Evolutionary conservation across 352 stramenopile species (phyloP).

Genomic region (Phytophthora foliorum): DNA sequence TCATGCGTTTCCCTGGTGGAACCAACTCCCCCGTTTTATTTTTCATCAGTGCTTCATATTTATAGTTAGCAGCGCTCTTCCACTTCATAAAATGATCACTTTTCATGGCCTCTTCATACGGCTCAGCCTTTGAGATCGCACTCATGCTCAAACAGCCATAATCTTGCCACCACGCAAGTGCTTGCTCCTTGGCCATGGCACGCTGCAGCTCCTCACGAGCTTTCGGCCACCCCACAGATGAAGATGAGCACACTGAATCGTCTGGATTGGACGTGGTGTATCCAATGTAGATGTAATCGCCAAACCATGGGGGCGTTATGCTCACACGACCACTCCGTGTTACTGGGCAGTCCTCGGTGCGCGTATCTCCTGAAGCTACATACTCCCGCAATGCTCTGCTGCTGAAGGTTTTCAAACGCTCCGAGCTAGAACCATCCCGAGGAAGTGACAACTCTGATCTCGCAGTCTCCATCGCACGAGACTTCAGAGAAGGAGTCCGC

Average conservation of each 20-base stretch:
- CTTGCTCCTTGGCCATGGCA: neutral
- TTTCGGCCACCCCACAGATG: constrained; percentile 9
- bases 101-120: neutral
- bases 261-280: constrained; percentile 1
- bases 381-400: constrained; percentile 12
- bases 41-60: neutral
- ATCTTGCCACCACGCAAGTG: constrained; percentile 7
- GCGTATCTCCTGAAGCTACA: constrained; percentile 1
- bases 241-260: neutral
- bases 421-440: neutral
- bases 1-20: neutral
- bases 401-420: constrained; percentile 1
- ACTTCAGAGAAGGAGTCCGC: constrained; percentile 5
- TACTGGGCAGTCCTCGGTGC: constrained; percentile 8
- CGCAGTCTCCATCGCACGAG: constrained; percentile 3
- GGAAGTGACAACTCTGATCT: constrained; percentile 8
- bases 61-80: neutral
- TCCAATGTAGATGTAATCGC: constrained; percentile 10
- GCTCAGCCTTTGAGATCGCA: neutral
- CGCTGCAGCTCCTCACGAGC: constrained; percentile 7
- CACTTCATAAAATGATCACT: neutral
- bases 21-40: neutral
- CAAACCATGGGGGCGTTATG: constrained; percentile 13
- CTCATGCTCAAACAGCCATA: constrained; percentile 13
- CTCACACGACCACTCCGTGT: constrained; percentile 9